A percentile compares a stretch with the other conserved stretches of the same genome.
These are phyloP conservation scores for Aspergillus sojae DNA, from an alignment of 2,329 filamentous ascomycete species.

Conservation along the genomic window DNA sequence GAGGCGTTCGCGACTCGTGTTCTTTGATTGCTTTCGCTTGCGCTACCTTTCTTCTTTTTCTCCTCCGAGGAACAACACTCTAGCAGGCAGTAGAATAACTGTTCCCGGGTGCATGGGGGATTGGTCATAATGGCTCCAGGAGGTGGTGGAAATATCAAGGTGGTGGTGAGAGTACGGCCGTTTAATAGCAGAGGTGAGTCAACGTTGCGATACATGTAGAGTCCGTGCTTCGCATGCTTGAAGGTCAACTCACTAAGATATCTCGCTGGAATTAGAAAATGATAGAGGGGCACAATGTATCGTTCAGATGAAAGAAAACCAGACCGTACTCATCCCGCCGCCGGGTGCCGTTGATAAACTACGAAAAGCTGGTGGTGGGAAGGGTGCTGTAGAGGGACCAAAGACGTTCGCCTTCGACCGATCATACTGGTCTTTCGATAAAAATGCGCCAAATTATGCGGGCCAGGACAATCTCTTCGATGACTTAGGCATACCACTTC, in stretches of 20 bases:
- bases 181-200: conserved; percentile 88
- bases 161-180: conserved; percentile 93
- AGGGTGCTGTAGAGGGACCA: conserved; percentile 66
- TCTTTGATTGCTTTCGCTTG: conserved; percentile 17
- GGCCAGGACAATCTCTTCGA: conserved; percentile 86
- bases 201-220: not conserved
- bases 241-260: conserved; percentile 12
- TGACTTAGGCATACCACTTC: conserved; percentile 83
- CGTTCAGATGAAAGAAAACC: conserved; percentile 90
- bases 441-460: conserved; percentile 77
- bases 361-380: conserved; percentile 55
- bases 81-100: conserved; percentile 19
- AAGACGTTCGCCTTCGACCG: conserved; percentile 95
- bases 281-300: conserved; percentile 94
- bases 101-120: conserved; percentile 39
- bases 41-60: conserved; percentile 14
- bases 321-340: conserved; percentile 82
- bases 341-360: conserved; percentile 58
- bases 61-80: conserved; percentile 13
- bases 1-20: conserved; percentile 37
- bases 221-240: not conserved
- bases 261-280: conserved; percentile 63
- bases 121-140: conserved; percentile 62
- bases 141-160: conserved; percentile 97
- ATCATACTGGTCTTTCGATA: conserved; percentile 98